phyloP scores from a whole-genome alignment of 805 yeast species.

The Candida ipomoeae region DNA sequence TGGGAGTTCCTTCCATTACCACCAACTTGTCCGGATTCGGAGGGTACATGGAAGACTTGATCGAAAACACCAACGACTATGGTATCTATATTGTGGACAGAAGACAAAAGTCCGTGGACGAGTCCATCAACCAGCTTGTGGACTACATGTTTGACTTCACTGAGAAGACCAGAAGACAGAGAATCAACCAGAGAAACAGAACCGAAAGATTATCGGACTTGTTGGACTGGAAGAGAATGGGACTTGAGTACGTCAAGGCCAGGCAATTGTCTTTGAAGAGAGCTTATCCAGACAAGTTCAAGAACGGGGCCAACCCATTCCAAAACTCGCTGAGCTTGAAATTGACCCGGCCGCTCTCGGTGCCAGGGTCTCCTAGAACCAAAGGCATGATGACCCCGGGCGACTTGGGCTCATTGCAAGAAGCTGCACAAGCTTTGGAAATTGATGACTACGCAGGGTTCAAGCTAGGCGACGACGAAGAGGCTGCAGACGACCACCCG shows the following conservation, averaged over 20 bases:
- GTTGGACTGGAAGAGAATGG: conserved; percentile 98
- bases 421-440: conserved; percentile 63
- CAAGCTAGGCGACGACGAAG: conserved; percentile 43
- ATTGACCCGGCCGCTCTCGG: conserved; percentile 86
- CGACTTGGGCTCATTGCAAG: conserved; percentile 94
- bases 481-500: conserved; percentile 31
- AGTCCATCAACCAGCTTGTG: conserved; percentile 84
- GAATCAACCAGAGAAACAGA: conserved; percentile 96
- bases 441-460: conserved; percentile 75
- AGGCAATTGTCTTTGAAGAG: conserved; percentile 86
- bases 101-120: conserved; percentile 87
- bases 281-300: conserved; percentile 86
- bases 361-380: conserved; percentile 94
- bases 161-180: conserved; percentile 87
- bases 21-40: conserved; percentile 96
- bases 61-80: conserved; percentile 89
- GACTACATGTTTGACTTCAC: conserved; percentile 88
- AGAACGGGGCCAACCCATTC: conserved; percentile 47
- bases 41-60: conserved; percentile 96
- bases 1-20: conserved; percentile 98
- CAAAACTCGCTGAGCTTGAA: conserved; percentile 50
- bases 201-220: conserved; percentile 91
- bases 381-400: conserved; percentile 93
- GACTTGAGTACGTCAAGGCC: conserved; percentile 92
- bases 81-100: conserved; percentile 97